These are phyloP conservation scores for Colletotrichum sublineola DNA, from an alignment of 2,329 filamentous ascomycete genomes.

Conservation along the genomic window DNA sequence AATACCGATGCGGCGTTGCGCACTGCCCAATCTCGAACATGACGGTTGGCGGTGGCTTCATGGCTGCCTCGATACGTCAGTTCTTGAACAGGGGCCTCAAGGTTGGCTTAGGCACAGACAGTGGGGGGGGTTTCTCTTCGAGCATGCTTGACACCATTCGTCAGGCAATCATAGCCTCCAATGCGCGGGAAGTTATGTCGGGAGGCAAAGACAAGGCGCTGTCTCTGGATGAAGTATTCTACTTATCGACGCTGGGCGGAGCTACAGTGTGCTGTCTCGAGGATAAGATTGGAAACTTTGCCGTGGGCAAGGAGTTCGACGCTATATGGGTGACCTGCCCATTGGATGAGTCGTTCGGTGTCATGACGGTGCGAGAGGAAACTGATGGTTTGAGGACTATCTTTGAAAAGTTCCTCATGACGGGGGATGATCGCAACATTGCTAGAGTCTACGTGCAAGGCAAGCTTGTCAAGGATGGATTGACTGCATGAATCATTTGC, in stretches of 20 bases:
- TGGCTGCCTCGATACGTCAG: constrained; percentile 71
- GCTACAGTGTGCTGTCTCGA: constrained; percentile 69
- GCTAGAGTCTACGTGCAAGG: constrained; percentile 67
- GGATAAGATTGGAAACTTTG: constrained; percentile 68
- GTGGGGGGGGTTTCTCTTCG: constrained; percentile 72
- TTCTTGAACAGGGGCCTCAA: constrained; percentile 71
- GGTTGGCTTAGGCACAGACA: constrained; percentile 76
- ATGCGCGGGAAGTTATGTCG: constrained; percentile 59
- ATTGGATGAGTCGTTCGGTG: constrained; percentile 48
- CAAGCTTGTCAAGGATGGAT: constrained; percentile 37
- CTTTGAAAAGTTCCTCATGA: constrained; percentile 76
- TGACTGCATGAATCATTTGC: neutral
- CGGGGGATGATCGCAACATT: constrained; percentile 74
- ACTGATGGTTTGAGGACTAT: constrained; percentile 60
- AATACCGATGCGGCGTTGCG: constrained; percentile 69
- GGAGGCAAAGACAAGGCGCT: constrained; percentile 59
- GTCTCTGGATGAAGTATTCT: constrained; percentile 67
- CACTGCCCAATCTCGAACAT: constrained; percentile 77
- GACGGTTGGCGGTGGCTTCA: constrained; percentile 72
- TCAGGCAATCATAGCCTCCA: constrained; percentile 68
- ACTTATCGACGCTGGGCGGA: constrained; percentile 72
- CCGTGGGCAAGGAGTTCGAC: constrained; percentile 73
- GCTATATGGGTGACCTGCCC: constrained; percentile 63
- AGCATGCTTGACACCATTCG: constrained; percentile 71
- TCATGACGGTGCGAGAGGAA: constrained; percentile 67